Percentiles rank a stretch among this genome's conserved stretches.
These are phyloP conservation scores for Fusarium penzigii DNA, from an alignment of 2,329 filamentous ascomycete genomes.

Conservation along the genomic window DNA sequence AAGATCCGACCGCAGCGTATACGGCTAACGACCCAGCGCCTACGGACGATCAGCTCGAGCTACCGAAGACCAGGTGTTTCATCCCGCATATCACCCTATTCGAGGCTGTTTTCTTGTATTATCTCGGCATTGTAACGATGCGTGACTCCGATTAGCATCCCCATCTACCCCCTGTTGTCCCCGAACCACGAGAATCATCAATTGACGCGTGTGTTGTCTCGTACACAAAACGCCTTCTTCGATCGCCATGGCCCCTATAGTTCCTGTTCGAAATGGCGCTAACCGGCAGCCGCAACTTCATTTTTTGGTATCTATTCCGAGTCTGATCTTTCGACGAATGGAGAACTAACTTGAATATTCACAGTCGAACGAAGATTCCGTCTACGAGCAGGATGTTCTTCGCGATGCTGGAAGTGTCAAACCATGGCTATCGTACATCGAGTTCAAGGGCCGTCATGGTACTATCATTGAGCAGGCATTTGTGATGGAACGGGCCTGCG, in stretches of 20 bases:
- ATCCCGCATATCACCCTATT: no score
- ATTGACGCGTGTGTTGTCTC: not conserved
- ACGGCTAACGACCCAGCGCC: not conserved
- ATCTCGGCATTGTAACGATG: not conserved
- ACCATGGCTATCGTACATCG: constrained; percentile 93
- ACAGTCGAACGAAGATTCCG: constrained; percentile 81
- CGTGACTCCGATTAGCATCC: not conserved
- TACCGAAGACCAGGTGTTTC: not conserved
- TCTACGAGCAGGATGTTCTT: constrained; percentile 95
- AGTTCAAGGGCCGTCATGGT: constrained; percentile 87
- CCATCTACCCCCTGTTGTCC: not conserved
- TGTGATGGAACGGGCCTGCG: constrained; percentile 87
- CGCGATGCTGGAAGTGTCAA: constrained; percentile 83
- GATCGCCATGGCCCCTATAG: constrained; percentile 26
- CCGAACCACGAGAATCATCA: not conserved
- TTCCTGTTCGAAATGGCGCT: constrained; percentile 33
- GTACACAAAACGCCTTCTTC: not conserved
- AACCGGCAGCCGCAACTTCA: constrained; percentile 49
- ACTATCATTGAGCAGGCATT: constrained; percentile 81
- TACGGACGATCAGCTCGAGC: not conserved
- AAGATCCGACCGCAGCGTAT: not conserved
- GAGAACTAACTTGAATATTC: constrained; percentile 30
- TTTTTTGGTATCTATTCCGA: constrained; percentile 44
- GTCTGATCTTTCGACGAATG: not conserved
- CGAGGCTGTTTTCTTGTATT: not conserved